A percentile compares a stretch with the other conserved stretches of the same genome.
These are phyloP conservation scores for Priceomyces carsonii DNA, from an alignment of 805 yeast species.

Conservation along the genomic window DNA sequence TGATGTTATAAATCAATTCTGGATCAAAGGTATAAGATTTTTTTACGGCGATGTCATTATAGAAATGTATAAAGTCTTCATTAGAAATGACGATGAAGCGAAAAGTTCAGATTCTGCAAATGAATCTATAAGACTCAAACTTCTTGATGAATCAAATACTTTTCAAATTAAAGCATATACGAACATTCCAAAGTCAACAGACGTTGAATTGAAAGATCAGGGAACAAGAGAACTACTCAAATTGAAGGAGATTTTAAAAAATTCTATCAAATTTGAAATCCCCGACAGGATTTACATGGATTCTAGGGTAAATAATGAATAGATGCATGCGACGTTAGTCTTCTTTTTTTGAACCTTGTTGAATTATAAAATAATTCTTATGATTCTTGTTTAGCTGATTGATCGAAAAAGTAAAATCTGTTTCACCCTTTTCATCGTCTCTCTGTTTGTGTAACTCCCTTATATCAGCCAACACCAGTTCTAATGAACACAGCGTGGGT, in stretches of 20 bases:
- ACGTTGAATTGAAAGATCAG: conserved; percentile 66
- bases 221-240: conserved; percentile 63
- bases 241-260: conserved; percentile 65
- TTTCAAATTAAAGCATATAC: conserved; percentile 65
- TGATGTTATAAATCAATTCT: conserved; percentile 58
- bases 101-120: conserved; percentile 18
- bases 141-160: conserved; percentile 54
- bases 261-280: conserved; percentile 64
- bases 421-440: conserved; percentile 24
- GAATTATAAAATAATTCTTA: conserved; percentile 12
- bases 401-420: conserved; percentile 13
- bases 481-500: conserved; percentile 24
- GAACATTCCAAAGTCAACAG: conserved; percentile 72
- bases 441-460: conserved; percentile 11
- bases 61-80: conserved; percentile 52
- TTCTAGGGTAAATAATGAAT: conserved; percentile 50
- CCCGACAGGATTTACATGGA: conserved; percentile 86
- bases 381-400: conserved; percentile 10
- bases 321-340: conserved; percentile 5
- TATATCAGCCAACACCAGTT: conserved; percentile 15
- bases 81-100: conserved; percentile 34
- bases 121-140: conserved; percentile 31
- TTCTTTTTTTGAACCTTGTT: conserved; percentile 1
- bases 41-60: conserved; percentile 62
- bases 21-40: conserved; percentile 61